Base-by-base conservation (phyloP, 106 monocot species). In the Allium cepa region DNA sequence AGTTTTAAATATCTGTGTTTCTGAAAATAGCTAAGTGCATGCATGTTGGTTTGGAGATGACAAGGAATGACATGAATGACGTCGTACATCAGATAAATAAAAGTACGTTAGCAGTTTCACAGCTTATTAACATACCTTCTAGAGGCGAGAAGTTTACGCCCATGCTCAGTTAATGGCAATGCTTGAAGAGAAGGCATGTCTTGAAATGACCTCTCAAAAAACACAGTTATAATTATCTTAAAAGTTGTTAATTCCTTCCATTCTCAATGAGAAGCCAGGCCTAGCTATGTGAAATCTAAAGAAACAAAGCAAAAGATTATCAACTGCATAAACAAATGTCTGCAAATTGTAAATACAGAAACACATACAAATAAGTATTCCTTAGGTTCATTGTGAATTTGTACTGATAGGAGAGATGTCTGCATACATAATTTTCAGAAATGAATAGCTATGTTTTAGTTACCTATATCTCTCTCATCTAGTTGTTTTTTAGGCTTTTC, bases 161-260 rank as follows among this genome's bases (percentile, higher is more conserved):
- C 93, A 81, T 75, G 86, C 50, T 88, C 88, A 26, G 83, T 88
- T 73, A 93, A 69, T 47, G 72, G 80, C 57, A 93, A 70, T 64
- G 85, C 65, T 77, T 88, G 93, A 60, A 86, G 79, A 74, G 88
- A 88, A 64, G 76, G 73, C 88, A 93, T 93, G 18, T 17, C 69
- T 69, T 61, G 27, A 49, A 69, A 75, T 50, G 16, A 55, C 60
- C 68, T 67, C 27, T 72, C 59, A 10, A 62, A 71, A 79, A 12
- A 57, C 4, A 15, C 27, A 17, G 3, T 50, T n/a, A 51, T 17
- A 57, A 26, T 64, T 58, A 74, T 66, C 27, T 36, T 5, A 36
- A 59, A 65, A 58, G 47, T 28, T 53, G 13, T 11, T 22, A 52
- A 13, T 53, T 53, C 27, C 53, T 53, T 53, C 65, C 46, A 15